Evolutionary conservation across 257 asterid genomes (phyloP), one percentile per base, ranked within the genome.

Genomic region (Lithospermum erythrorhizon): DNA sequence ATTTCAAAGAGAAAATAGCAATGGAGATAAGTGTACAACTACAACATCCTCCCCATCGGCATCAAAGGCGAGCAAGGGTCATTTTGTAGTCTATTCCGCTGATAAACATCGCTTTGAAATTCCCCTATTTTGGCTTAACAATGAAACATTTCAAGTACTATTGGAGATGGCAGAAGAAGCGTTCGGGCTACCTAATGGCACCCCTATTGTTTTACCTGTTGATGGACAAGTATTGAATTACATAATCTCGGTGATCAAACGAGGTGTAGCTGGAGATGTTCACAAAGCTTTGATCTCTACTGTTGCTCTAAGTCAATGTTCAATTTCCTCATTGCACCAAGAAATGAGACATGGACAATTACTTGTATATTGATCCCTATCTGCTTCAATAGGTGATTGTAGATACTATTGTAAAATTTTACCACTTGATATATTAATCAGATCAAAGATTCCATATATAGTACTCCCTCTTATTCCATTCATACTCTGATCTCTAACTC

Each of bases 141-240:
- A 19, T n/a, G 23, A 57, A 1, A 19, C 63, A 11, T 62, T 67
- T 41, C 52, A 55, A 21, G 64, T 54, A 53, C 68, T 70, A 4
- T 19, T 70, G 64, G 37, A 24, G 64, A 74, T 70, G 59, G 57
- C 73, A 5, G 73, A 62, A 49, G 71, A 75, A 51, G 76, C 63
- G 53, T 75, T 58, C 21, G 73, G 70, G 2, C 52, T 64, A 25
- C 69, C 70, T 10, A 52, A 64, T 9, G 61, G 74, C 9, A 77
- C 74, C 11, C 77, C 72, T 16, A 72, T 80, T 8, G 61, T 22
- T 20, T 17, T 72, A 11, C 75, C 73, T 5, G 72, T 62, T 23
- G 73, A 72, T 30, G 61, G 71, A 0, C 8, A 61, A 54, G 67
- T 72, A 70, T 61, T 71, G 67, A 75, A 74, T 62, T n/a, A 55